Evolutionary conservation across 306 rosid species (phyloP), one percentile per base, ranked within the genome.

Genomic region (Abrus precatorius): DNA sequence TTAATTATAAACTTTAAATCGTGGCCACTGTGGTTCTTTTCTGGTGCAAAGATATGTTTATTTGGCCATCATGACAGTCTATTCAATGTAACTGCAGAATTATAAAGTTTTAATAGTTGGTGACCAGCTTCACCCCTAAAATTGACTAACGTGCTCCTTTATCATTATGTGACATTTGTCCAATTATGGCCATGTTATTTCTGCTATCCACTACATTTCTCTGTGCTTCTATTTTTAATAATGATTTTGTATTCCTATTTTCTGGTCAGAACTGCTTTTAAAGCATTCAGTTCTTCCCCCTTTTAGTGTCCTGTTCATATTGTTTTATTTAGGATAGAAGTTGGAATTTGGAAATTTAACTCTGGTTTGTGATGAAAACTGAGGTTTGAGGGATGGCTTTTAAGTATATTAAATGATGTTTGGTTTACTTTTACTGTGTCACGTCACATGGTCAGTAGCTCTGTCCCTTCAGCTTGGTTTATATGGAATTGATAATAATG

Each of bases 401-500:
- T 27, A 80, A 43, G 33, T 67, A 67, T 55, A 20, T 66, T 40
- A 13, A 67, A 9, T 20, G 48, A 20, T 69, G 47, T 9, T 40
- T 67, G 38, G 11, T 66, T 66, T 57, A n/a, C 11, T 75, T 68
- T 75, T 69, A 57, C 27, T 68, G 13, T 41, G 47, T 53, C 8
- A 36, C 38, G 47, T 53, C 8, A 36, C 38, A 10, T 56, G 68
- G 7, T 38, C 36, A 44, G 12, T 48, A 67, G 41, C 40, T 47
- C 30, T 49, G 32, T 47, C 12, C 12, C 32, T 54, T 64, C 41
- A 32, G 33, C 75, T 81, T 41, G 20, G 69, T 33, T 30, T 66
- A 47, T 56, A 41, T 72, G 66, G 13, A 78, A 78, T 65, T 33
- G 2, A 71, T 54, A n/a, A 59, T 61, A 53, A 81, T 55, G 62